Evolutionary conservation across 2,329 filamentous ascomycete genomes (phyloP).

Genomic region (Talaromyces funiculosus): DNA sequence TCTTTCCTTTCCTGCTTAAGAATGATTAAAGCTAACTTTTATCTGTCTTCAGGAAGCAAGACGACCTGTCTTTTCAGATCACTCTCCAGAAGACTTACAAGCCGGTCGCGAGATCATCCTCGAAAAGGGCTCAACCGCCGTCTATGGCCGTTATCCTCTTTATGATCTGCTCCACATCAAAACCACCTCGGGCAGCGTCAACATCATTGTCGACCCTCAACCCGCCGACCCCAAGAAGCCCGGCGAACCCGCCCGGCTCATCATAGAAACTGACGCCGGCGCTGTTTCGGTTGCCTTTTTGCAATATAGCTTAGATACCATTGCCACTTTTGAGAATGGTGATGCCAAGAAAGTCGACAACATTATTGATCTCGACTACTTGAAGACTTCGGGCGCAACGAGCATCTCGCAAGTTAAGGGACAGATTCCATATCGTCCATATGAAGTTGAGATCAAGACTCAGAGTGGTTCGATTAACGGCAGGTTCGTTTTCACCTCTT

Average conservation of each 20-base stretch:
- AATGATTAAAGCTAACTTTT: not conserved
- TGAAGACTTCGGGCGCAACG: not conserved
- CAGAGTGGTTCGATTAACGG: constrained; percentile 25
- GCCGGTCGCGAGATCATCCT: constrained; percentile 18
- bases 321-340: not conserved
- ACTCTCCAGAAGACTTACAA: not conserved
- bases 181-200: constrained; percentile 27
- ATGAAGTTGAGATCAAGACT: constrained; percentile 26
- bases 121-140: constrained; percentile 17
- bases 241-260: constrained; percentile 24
- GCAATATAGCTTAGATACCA: not conserved
- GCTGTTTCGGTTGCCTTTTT: constrained; percentile 23
- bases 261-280: constrained; percentile 23
- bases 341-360: constrained; percentile 5
- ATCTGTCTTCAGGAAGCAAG: not conserved
- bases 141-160: constrained; percentile 27
- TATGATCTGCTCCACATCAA: constrained; percentile 28
- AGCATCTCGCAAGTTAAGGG: not conserved
- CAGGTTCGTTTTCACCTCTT: constrained; percentile 46
- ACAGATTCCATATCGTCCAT: constrained; percentile 18
- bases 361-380: not conserved
- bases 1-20: not conserved
- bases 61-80: not conserved
- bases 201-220: constrained; percentile 27
- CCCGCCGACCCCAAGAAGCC: constrained; percentile 23